Percentiles rank a stretch among this genome's conserved stretches.
Conservation (phyloP, 1,284 basidiomycete species). For the Tilletia walkeri region DNA sequence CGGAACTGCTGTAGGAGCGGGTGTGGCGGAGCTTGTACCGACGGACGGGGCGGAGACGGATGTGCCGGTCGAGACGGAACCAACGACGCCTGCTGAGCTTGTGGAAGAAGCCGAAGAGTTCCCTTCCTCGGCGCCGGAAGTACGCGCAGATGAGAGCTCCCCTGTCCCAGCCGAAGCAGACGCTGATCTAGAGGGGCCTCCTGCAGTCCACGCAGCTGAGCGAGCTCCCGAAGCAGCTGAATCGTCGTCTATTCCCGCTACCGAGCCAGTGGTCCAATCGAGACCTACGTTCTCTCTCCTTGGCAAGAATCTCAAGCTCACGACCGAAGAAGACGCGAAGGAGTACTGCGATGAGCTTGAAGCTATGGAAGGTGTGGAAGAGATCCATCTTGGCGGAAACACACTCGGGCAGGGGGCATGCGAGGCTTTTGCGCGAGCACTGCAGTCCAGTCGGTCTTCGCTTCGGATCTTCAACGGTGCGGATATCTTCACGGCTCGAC, state of each 20-base stretch:
- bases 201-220: too few relatives aligned
- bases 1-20: neutral
- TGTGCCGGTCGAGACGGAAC: too few relatives aligned
- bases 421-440: slow-evolving; percentile 63
- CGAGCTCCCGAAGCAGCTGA: too few relatives aligned
- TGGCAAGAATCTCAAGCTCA: slow-evolving; percentile 69
- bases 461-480: slow-evolving; percentile 72
- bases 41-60: too few relatives aligned
- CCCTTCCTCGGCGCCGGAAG: too few relatives aligned
- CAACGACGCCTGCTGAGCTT: too few relatives aligned
- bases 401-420: slow-evolving; percentile 93
- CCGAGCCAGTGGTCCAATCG: too few relatives aligned
- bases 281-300: slow-evolving; percentile 31
- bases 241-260: too few relatives aligned
- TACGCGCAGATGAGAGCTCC: too few relatives aligned
- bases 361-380: slow-evolving; percentile 68
- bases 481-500: slow-evolving; percentile 95
- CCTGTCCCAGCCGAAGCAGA: too few relatives aligned
- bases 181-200: too few relatives aligned
- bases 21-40: neutral
- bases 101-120: too few relatives aligned
- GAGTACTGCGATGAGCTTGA: slow-evolving; percentile 65
- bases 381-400: slow-evolving; percentile 91
- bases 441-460: slow-evolving; percentile 59
- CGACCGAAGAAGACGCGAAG: slow-evolving; percentile 74